Percentiles rank a stretch among this genome's conserved stretches.
Evolutionary conservation across 1,284 basidiomycete species (phyloP).

Genomic region (Austroboletus niveus): DNA sequence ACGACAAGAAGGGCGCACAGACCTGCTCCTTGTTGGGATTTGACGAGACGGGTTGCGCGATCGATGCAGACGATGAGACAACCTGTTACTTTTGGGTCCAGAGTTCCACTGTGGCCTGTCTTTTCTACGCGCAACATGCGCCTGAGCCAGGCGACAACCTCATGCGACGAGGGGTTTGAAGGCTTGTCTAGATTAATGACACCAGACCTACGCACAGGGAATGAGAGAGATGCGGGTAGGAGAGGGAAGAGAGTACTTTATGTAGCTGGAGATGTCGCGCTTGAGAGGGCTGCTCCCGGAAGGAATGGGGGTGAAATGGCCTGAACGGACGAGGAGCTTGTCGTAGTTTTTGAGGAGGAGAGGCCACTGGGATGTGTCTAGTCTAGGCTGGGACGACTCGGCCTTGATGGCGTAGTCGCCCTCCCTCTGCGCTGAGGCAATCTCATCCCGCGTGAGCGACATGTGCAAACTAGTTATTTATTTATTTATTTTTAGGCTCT

Average conservation of each 20-base stretch:
- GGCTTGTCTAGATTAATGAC: conserved; percentile 99
- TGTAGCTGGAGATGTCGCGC: conserved; percentile 87
- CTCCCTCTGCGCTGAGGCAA: conserved; percentile 67
- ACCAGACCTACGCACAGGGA: conserved; percentile 65
- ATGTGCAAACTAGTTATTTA: background rate
- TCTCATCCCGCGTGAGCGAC: conserved; percentile 58
- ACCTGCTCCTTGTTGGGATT: conserved; percentile 96
- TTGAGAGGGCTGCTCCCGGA: conserved; percentile 89
- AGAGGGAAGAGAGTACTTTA: conserved; percentile 60
- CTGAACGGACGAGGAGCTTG: conserved; percentile 90
- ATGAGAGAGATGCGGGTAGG: background rate
- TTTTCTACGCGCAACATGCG: conserved; percentile 96
- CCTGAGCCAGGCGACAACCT: conserved; percentile 98
- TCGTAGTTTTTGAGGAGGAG: conserved; percentile 99
- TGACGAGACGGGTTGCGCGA: conserved; percentile 98
- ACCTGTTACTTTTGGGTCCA: conserved; percentile 99
- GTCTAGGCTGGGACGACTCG: conserved; percentile 67
- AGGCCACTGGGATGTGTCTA: conserved; percentile 98
- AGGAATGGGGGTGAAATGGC: conserved; percentile 98
- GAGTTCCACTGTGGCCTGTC: conserved; percentile 96
- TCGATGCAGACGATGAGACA: conserved; percentile 99
- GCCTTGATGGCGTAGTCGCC: conserved; percentile 87
- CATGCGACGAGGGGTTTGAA: conserved; percentile 99
- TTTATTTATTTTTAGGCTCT: too few relatives aligned
- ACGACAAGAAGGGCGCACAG: conserved; percentile 26